These are phyloP conservation scores for Xanthoconium separans DNA, from an alignment of 1,284 basidiomycete genomes.

Conservation along the genomic window DNA sequence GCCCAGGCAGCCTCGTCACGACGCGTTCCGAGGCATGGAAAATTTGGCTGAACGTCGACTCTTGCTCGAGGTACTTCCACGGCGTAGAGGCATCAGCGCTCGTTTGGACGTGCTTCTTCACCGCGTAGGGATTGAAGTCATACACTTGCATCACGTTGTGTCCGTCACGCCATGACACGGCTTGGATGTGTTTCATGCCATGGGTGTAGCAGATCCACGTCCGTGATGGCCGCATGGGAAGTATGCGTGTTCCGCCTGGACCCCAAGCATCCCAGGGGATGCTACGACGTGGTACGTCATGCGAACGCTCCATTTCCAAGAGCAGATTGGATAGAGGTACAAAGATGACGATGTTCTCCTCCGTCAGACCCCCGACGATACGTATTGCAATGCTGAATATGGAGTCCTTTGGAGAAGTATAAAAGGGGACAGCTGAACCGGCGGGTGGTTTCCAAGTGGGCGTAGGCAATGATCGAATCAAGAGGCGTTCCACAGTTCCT, in stretches of 20 bases:
- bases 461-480: conserved; percentile 49
- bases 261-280: conserved; percentile 55
- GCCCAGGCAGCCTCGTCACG: conserved; percentile 27
- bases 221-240: conserved; percentile 36
- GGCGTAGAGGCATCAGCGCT: conserved; percentile 1
- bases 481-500: conserved; percentile 23
- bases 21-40: conserved; percentile 18
- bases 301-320: conserved; percentile 43
- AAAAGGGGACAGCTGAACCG: conserved; percentile 18
- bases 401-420: conserved; percentile 22
- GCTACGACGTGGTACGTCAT: conserved; percentile 35
- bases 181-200: conserved; percentile 45
- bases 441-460: conserved; percentile 41
- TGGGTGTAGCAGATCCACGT: conserved; percentile 60
- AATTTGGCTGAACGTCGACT: neutral
- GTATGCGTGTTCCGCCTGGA: conserved; percentile 41
- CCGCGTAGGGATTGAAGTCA: conserved; percentile 30
- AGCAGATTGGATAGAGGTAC: conserved; percentile 40
- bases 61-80: conserved; percentile 19
- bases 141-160: conserved; percentile 18
- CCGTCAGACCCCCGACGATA: neutral
- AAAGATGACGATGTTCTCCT: conserved; percentile 21
- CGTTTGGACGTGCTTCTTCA: conserved; percentile 14
- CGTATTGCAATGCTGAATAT: conserved; percentile 27
- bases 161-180: conserved; percentile 17